Base-by-base conservation (phyloP, 202 grass and related monocot genomes). In the Schoenoplectus tabernaemontani region DNA sequence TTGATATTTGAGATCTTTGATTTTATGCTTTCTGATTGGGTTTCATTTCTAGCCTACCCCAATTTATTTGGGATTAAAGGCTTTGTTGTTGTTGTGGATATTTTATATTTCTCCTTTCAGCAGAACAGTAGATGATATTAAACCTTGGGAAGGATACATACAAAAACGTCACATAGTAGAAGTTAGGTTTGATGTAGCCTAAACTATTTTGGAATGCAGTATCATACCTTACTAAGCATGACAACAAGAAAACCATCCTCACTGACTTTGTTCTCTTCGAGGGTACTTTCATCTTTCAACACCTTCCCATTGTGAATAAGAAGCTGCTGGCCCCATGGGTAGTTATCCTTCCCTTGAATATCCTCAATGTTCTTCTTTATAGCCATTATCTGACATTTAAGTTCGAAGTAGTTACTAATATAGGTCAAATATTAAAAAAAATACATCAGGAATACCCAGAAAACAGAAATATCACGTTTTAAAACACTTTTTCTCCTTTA, bases 361-460 rank as follows among this genome's bases (percentile, higher is more conserved):
- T 89, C 91, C 82, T 99, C 92, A n/a, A 99, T 99, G 9, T 86
- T 99, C 56, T 92, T 95, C 87, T 99, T 99, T 64, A 93, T 86
- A 59, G 82, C 90, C 90, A 99, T 99, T 84, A 95, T 91, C 96
- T 99, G 74, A 23, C 26, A 75, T 54, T 75, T 10, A 33, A 53
- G 26, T 33, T 54, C 13, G 3, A 19, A 34, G 15, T 7, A 33
- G 47, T 36, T 54, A 75, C 7, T 19, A 37, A 0, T 36, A n/a
- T 3, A 19, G 54, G 20, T 48, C 67, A 47, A 68, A 71, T 28
- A 71, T 71, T 70, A 71, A 71, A 67, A 26, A 36, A 9, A 65
- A 71, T 16, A 26, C 20, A 24, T 73, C 24, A 51, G 44, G 13
- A 20, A 73, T 7, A n/a, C 63, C 44, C 13, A 73, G 6, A 51